These are phyloP conservation scores for Tetraselmis chui DNA, from an alignment of 139 green algal species.

Conservation along the genomic window DNA sequence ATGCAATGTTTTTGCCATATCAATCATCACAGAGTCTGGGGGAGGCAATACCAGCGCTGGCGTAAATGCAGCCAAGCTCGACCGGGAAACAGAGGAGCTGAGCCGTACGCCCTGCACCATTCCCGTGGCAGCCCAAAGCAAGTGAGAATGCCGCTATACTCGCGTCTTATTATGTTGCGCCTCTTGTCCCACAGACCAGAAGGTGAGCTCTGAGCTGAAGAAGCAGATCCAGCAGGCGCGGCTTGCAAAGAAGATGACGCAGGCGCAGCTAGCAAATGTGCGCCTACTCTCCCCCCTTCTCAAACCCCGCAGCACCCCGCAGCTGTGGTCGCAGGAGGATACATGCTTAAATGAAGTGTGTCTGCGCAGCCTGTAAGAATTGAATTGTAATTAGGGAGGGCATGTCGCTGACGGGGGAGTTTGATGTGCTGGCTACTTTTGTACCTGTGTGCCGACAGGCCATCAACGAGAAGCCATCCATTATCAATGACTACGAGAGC, in stretches of 20 bases:
- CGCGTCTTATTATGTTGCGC: not conserved
- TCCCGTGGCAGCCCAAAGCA: not conserved
- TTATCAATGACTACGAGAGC: conserved; percentile 92
- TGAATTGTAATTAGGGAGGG: too few species aligned
- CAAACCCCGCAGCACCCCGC: not conserved
- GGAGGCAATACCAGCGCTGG: conserved; percentile 28
- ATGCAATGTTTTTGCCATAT: not conserved
- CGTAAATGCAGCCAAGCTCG: conserved; percentile 73
- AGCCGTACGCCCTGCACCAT: not conserved
- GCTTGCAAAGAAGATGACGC: conserved; percentile 93
- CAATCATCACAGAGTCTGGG: conserved; percentile 1
- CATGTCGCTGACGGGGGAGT: too few species aligned
- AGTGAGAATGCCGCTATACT: not conserved
- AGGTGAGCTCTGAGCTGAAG: conserved; percentile 88
- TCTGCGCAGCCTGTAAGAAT: too few species aligned
- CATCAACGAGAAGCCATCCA: conserved; percentile 94
- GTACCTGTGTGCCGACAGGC: too few species aligned
- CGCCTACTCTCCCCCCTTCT: not conserved
- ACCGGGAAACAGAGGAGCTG: conserved; percentile 82
- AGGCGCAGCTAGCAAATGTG: conserved; percentile 83
- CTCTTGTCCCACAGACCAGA: conserved; percentile 47
- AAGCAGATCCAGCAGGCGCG: conserved; percentile 85
- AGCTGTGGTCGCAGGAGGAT: too few species aligned
- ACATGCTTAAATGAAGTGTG: too few species aligned
- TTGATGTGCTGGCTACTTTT: too few species aligned